Evolutionary conservation across 73 alveolate genomes (phyloP).

Genomic region (Urostyla sp.): DNA sequence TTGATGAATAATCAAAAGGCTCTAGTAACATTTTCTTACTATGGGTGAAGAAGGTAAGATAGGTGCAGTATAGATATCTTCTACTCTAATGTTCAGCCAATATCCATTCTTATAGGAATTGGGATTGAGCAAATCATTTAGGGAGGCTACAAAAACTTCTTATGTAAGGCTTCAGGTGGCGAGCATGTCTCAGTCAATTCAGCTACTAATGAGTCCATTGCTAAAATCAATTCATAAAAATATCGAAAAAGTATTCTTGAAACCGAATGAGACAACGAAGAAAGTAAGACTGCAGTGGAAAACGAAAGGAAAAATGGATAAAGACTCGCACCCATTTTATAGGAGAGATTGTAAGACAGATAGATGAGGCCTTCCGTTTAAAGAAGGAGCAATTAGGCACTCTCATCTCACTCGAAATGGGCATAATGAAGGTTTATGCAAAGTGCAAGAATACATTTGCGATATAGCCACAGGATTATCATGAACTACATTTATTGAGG

Average conservation of each 20-base stretch:
- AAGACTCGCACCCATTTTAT: slow-evolving; percentile 84
- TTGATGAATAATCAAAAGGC: no score
- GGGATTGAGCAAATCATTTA: slow-evolving; percentile 38
- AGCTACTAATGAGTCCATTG: slow-evolving; percentile 53
- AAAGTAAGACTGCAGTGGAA: slow-evolving; percentile 48
- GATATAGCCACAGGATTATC: slow-evolving; percentile 90
- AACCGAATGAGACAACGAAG: slow-evolving; percentile 48
- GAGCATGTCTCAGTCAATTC: slow-evolving; percentile 40
- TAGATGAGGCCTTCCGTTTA: slow-evolving; percentile 86
- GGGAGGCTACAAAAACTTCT: slow-evolving; percentile 51
- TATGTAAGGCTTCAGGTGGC: slow-evolving; percentile 50
- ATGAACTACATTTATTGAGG: slow-evolving; percentile 83
- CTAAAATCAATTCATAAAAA: slow-evolving; percentile 38
- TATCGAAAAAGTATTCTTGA: no score
- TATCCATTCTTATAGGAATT: slow-evolving; percentile 55
- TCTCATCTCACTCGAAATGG: slow-evolving; percentile 88
- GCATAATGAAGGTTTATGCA: slow-evolving; percentile 93
- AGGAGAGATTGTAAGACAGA: slow-evolving; percentile 90
- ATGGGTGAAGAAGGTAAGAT: no score
- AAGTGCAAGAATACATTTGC: slow-evolving; percentile 88
- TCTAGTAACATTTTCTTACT: no score
- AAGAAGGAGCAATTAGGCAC: slow-evolving; percentile 80
- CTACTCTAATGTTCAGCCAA: slow-evolving; percentile 19
- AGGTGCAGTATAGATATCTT: no score
- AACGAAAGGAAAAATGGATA: slow-evolving; percentile 60